Evolutionary conservation across 345 rosid genomes (phyloP).

Genomic region (Mercurialis annua): DNA sequence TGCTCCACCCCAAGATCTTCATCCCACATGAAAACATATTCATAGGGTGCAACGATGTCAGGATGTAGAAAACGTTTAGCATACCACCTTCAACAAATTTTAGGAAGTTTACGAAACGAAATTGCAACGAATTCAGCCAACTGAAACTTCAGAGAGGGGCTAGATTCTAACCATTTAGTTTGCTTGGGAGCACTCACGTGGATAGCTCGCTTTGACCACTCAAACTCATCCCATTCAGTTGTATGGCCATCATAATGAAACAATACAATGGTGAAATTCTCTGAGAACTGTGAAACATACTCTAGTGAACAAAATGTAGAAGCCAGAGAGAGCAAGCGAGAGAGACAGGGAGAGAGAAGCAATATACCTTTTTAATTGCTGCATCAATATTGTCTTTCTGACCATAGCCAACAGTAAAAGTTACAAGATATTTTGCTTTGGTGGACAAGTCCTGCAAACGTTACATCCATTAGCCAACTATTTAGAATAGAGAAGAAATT

Average conservation of each 20-base stretch:
- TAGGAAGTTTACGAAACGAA: constrained; percentile 11
- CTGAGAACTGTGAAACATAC: constrained; percentile 64
- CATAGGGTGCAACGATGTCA: constrained; percentile 76
- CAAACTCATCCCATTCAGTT: constrained; percentile 87
- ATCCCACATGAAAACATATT: constrained; percentile 92
- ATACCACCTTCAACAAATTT: constrained; percentile 66
- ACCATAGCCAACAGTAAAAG: constrained; percentile 83
- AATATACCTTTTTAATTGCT: constrained; percentile 71
- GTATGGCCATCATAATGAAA: constrained; percentile 90
- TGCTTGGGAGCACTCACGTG: constrained; percentile 82
- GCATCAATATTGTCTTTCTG: constrained; percentile 77
- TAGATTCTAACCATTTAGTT: constrained; percentile 73
- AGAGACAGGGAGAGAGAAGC: constrained; percentile 8
- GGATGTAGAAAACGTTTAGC: constrained; percentile 98
- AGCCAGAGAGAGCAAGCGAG: neutral
- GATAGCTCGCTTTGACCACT: constrained; percentile 90
- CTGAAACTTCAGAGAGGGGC: constrained; percentile 4
- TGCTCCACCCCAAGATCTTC: constrained; percentile 93
- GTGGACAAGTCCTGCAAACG: constrained; percentile 66
- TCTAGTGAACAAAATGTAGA: constrained; percentile 5
- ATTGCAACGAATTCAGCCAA: neutral
- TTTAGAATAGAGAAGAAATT: constrained; percentile 16
- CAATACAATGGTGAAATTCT: constrained; percentile 76
- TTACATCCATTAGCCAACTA: constrained; percentile 24
- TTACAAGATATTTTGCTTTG: constrained; percentile 70